Base-by-base conservation (phyloP, 1,284 basidiomycete genomes). In the Cutaneotrichosporon sp. region DNA sequence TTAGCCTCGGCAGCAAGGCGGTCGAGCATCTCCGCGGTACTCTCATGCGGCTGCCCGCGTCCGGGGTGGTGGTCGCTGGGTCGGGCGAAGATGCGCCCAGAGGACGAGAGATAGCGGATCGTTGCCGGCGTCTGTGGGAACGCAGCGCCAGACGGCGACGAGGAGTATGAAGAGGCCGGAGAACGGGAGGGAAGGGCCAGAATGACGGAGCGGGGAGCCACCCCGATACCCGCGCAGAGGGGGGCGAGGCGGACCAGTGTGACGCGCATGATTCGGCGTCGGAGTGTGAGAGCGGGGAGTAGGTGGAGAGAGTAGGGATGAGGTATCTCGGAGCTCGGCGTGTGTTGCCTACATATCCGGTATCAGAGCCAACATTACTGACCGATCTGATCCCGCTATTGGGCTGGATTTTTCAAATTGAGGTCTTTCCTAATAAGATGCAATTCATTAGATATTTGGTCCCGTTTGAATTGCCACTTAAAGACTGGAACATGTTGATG, bases 21-120 rank as follows among this genome's bases (percentile, higher is more conserved):
- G 50, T 64, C 55, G 20, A 70, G 56, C 33, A 66, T 54, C 45
- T 70, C 66, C 10, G 59, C 43, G 4, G 63, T 61, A 1, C 52
- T 56, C 52, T 54, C 57, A 7, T 46, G 46, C 17, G 33, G 20
- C 31, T 38, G 32, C 22, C 35, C 31, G 26, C 49, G 45, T 7
- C 39, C 46, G 3, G 34, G 49, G 27, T 45, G 41, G 35, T 44
- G 17, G 17, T 44, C 29, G 9, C 11, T 19, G 17, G 41, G 41
- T 17, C 41, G 41, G 11, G 42, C 27, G 11, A 44, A 22, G 29
- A 19, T 10, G 12, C 29, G 42, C 19, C 27, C 17, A 17, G 42
- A 44, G 12, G 22, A 5, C n/a, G 27, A 31, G 16, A 44, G 20
- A 19, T 8, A 5, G 27, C 42, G 42, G 5, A 41, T 31, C 9